Percentiles rank a stretch among this genome's conserved stretches.
phyloP scores from a whole-genome alignment of 2,329 filamentous ascomycete genomes.

The Fusarium xylarioides region DNA sequence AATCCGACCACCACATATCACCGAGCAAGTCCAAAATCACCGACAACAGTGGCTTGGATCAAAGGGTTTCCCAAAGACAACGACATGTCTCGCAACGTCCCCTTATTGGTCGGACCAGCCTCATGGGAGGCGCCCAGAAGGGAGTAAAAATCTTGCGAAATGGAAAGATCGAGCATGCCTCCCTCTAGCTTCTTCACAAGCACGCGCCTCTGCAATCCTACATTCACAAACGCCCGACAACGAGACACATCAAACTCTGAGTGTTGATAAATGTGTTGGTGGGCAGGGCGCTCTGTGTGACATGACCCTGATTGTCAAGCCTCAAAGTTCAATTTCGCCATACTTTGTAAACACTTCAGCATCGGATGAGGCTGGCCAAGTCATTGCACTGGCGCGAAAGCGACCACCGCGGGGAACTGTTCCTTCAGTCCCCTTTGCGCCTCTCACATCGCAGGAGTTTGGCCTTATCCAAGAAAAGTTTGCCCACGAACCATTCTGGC shows the following conservation, averaged over 20 bases:
- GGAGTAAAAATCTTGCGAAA: constrained; percentile 11
- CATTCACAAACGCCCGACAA: not conserved
- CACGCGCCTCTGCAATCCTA: not conserved
- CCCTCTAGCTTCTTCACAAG: constrained; percentile 4
- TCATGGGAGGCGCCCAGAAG: constrained; percentile 17
- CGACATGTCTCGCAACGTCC: constrained; percentile 32
- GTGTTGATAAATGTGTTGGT: not conserved
- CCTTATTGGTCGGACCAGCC: constrained; percentile 43
- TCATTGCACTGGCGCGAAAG: constrained; percentile 31
- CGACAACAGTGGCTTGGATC: constrained; percentile 11
- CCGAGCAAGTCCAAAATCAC: not conserved
- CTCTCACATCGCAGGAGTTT: constrained; percentile 69
- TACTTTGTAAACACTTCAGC: constrained; percentile 44
- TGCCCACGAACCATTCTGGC: constrained; percentile 76
- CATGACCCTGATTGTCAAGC: constrained; percentile 2
- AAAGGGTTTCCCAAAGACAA: constrained; percentile 12
- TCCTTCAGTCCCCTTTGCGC: constrained; percentile 72
- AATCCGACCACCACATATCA: constrained; percentile 21
- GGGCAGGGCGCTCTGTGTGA: not conserved
- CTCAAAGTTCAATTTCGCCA: constrained; percentile 42
- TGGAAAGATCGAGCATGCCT: constrained; percentile 13
- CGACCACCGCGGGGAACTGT: constrained; percentile 56
- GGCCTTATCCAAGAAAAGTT: constrained; percentile 87
- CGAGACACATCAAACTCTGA: not conserved
- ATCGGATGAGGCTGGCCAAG: constrained; percentile 6